Base-by-base conservation (phyloP, 2,329 filamentous ascomycete genomes). In the Coniochaeta sp. region DNA sequence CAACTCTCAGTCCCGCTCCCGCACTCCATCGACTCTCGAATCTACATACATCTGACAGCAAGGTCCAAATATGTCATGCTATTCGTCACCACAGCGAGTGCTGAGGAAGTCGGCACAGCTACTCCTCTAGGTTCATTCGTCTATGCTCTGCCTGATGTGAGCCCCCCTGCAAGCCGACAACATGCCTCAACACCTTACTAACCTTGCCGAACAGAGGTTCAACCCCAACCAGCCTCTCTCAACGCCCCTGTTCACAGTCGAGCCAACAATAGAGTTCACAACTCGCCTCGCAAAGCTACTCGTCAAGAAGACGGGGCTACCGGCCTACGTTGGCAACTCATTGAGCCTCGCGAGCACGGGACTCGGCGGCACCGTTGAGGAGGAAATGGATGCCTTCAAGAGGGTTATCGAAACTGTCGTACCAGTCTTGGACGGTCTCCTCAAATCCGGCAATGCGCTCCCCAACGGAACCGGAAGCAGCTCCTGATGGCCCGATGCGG, bases 251-350 rank as follows among this genome's bases (percentile, higher is more conserved):
- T 96, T 90, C 73, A 84, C 85, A 0, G 84, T 88, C 33, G 86
- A 91, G 68, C 79, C 84, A 6, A 93, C 89, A 9, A 74, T 96
- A 55, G 95, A 98, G 72, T 96, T 97, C 71, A 89, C 93, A 1
- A 90, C 87, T 1, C 85, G 95, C 6, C 76, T 97, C 62, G 91
- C 95, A 1, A 95, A 90, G 72, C 81, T 96, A 1, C 75, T 98
- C 16, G 90, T 89, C n/a, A 84, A 86, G 59, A 88, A 85, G 66
- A 83, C 87, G 31, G 78, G 81, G 34, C 83, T 86, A 63, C 92
- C 92, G 0, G 87, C 90, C n/a, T 98, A 97, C 72, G 90, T 98
- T 19, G 90, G 90, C 24, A 96, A 90, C 70, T 96, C 92, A 36
- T 86, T 96, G 68, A 91, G 88, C 65, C 86, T 97, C 64, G 83